Evolutionary conservation across 2,329 filamentous ascomycete genomes (phyloP), one percentile per base, ranked within the genome.

Genomic region (Alternaria solani): DNA sequence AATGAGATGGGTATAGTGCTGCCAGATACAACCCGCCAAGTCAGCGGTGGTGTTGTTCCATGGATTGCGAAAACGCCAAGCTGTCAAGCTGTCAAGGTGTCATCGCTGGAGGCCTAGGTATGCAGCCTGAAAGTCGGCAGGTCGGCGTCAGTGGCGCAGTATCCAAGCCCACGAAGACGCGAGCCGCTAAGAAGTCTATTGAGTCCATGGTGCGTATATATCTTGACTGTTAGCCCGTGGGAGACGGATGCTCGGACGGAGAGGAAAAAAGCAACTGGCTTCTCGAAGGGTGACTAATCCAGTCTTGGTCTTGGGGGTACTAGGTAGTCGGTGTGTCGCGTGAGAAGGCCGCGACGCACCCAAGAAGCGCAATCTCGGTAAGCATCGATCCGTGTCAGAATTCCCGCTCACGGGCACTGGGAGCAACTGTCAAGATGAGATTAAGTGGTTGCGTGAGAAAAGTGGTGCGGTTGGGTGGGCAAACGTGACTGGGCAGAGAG

Each of bases 81-180:
- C 34, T 36, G 26, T 51, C 52, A 47, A 41, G 43, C 14, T 46
- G 46, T 51, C 52, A 47, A 41, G 43, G 14, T 46, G 46, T 56
- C 51, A 49, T 56, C n/a, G 52, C 30, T 44, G 51, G 44, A 56
- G 39, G 57, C 51, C 57, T 38, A 30, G 28, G 28, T 55, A 16
- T 55, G 28, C 43, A 26, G 20, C 32, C 28, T 34, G 38, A 42
- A 57, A 39, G 46, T 52, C 51, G 59, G 55, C 11, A 46, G 2
- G 36, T 53, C 48, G 57, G 53, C 52, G 49, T 39, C 38, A 46
- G 56, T 54, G 51, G 56, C 56, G 51, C 20, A 39, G 36, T 39
- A 48, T 55, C 41, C 59, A 48, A 61, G 44, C 7, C 9, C 46
- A 47, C 61, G 49, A 52, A 43, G 25, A 61, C 51, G 39, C 12